Evolutionary conservation across 257 asterid species (phyloP).

Genomic region (Solanum peruvianum): DNA sequence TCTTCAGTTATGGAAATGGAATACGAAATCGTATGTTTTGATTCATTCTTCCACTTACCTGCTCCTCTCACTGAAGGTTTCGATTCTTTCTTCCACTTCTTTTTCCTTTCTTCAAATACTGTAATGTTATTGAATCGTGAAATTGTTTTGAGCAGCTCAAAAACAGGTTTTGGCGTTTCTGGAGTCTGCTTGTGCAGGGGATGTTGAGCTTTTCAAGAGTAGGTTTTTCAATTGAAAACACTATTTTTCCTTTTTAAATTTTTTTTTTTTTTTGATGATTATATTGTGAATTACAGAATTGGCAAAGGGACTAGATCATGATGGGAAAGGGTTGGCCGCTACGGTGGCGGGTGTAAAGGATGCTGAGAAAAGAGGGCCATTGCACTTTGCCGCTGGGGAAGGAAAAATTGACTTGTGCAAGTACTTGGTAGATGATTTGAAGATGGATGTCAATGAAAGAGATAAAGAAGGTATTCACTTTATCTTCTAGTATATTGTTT

Average conservation of each 20-base stretch:
- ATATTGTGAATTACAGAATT: conserved; percentile 25
- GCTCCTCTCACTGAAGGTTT: conserved; percentile 58
- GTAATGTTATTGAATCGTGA: background rate
- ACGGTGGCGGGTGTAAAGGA: conserved; percentile 68
- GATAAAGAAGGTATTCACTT: conserved; percentile 71
- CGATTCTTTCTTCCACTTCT: background rate
- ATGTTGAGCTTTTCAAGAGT: conserved; percentile 58
- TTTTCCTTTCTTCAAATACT: background rate
- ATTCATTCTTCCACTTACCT: background rate
- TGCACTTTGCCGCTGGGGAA: conserved; percentile 84
- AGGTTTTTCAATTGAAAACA: conserved; percentile 3
- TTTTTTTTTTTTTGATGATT: background rate
- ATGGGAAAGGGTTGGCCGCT: conserved; percentile 62
- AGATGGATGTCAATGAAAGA: conserved; percentile 56
- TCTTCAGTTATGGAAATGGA: conserved; percentile 20
- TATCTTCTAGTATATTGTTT: background rate
- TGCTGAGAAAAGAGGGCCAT: conserved; percentile 86
- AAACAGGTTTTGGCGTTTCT: conserved; percentile 47
- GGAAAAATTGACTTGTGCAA: conserved; percentile 80
- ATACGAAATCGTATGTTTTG: background rate
- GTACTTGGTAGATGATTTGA: conserved; percentile 75
- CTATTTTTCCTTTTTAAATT: background rate
- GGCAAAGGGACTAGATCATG: conserved; percentile 60
- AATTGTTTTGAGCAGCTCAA: conserved; percentile 37
- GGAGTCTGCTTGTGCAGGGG: conserved; percentile 64